Base-by-base conservation (phyloP, 768 basidiomycete species). In the Suillus paluster region DNA sequence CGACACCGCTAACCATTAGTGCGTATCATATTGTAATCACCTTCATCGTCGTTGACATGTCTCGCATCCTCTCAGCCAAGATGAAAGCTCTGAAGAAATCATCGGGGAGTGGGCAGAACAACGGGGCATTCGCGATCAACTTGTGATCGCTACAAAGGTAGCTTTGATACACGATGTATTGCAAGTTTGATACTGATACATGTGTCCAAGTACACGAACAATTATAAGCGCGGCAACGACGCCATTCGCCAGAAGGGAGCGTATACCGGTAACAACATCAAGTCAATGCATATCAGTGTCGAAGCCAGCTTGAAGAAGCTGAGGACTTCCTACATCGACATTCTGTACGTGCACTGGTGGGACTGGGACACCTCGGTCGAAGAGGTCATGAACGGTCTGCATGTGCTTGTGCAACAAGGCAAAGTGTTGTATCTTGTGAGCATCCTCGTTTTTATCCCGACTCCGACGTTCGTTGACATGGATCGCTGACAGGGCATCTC, bases 51-150 rank as follows among this genome's bases (percentile, higher is more conserved):
- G 27, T 14, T 55, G 25, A 57, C 30, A 33, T 41, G 25, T 3
- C 10, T 44, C 10, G 12, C 38, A 21, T 17, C 25, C 27, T 19
- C 57, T 11, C 42, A 78, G 77, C 48, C 78, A 81, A 63, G 71
- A 80, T 58, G 80, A 76, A 46, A 71, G 73, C 30, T 77, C 74
- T 0, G 82, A 84, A 65, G 68, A 71, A 59, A 79, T 81, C 63
- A 76, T 84, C 23, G 82, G 82, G 6, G 81, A 84, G 65, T 84
- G 83, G 83, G 76, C 78, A 56, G 74, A 78, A 54, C 64, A 70
- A 57, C 70, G 78, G 21, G 73, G 73, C 0, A 80, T 78, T 58
- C 72, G 83, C 17, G 77, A 84, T 61, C 79, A 81, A 48, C 73
- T 84, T 4, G 77, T 82, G 62, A 71, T 83, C 21, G 80, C 81